phyloP scores from a whole-genome alignment of 176 grass and related monocot genomes.

The Musa acuminata region DNA sequence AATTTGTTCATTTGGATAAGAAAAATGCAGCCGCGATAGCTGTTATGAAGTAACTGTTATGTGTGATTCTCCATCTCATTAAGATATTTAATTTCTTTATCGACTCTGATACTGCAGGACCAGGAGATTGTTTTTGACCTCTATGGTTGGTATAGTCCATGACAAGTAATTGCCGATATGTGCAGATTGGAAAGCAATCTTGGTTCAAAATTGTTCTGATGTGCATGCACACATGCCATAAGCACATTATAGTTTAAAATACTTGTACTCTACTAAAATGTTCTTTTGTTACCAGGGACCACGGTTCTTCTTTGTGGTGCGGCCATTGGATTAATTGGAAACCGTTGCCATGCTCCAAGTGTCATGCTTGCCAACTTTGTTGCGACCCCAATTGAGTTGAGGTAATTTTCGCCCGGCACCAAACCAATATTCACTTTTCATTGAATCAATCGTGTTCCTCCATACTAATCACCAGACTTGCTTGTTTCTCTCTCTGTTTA shows the following conservation, averaged over 20 bases:
- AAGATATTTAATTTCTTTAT: neutral
- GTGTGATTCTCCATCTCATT: neutral
- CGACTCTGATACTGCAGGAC: neutral
- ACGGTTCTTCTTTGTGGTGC: constrained; percentile 84
- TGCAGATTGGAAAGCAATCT: neutral
- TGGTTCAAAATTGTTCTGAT: neutral
- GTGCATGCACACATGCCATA: neutral
- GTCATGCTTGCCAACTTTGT: constrained; percentile 76
- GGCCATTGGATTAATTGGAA: constrained; percentile 55
- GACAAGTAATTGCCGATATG: no score
- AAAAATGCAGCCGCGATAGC: neutral
- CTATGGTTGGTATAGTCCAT: no score
- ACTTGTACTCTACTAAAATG: neutral
- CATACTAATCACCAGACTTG: no score
- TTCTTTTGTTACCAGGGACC: constrained; percentile 43
- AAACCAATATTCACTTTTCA: neutral
- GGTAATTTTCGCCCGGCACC: constrained; percentile 24
- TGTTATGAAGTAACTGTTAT: neutral
- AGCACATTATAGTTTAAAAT: neutral
- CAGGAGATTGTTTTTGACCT: neutral
- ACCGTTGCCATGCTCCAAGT: constrained; percentile 61
- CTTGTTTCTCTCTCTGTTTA: neutral
- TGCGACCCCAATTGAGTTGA: constrained; percentile 86
- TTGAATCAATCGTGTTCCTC: no score
- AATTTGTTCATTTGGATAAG: neutral